Base-by-base conservation (phyloP, 805 yeast genomes). In the Ogataea ramenticola region DNA sequence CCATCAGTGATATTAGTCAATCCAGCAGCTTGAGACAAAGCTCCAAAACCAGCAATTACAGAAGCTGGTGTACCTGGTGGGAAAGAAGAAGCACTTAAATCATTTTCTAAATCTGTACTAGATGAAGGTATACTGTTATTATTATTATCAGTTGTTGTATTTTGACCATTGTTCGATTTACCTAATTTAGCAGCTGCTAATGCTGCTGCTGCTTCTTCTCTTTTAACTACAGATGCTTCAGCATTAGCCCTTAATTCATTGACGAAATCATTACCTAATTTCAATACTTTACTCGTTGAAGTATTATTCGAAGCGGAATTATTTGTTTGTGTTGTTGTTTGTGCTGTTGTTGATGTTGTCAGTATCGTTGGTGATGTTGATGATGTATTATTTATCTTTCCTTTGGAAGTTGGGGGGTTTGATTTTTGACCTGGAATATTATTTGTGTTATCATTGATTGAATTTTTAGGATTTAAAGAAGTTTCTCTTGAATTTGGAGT, bases 201-300 rank as follows among this genome's bases (percentile, higher is more conserved):
- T 3, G 55, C 53, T 10, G 55, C 60, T 12, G 50, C 53, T 9
- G 58, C 64, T 37, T 53, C 58, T 21, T 52, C 59, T 19, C 53
- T 51, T 40, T 52, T 54, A 31, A 54, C 56, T 6, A 56, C 60
- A 8, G 60, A 53, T 2, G 60, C 58, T 43, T 57, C 61, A 3
- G 61, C 61, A 42, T 52, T 58, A 3, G 61, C 64, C 30, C 60
- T 45, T 22, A 58, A 43, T 40, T 58, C 60, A 39, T 49, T 52
- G 26, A 59, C 55, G 36, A 57, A 53, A 38, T 56, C 61, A 32
- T 51, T 52, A 20, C 53, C 57, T 15, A 56, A 45, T 33, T 55
- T 57, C 24, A 52, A 40, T 17, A 55, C 57, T 40, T 50, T 48
- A 19, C 19, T 17, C n/a, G 46, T 6, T 17, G 49, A 46, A 11